Evolutionary conservation across 2,329 filamentous ascomycete genomes (phyloP).

Genomic region (Aspergillus novoparasiticus): DNA sequence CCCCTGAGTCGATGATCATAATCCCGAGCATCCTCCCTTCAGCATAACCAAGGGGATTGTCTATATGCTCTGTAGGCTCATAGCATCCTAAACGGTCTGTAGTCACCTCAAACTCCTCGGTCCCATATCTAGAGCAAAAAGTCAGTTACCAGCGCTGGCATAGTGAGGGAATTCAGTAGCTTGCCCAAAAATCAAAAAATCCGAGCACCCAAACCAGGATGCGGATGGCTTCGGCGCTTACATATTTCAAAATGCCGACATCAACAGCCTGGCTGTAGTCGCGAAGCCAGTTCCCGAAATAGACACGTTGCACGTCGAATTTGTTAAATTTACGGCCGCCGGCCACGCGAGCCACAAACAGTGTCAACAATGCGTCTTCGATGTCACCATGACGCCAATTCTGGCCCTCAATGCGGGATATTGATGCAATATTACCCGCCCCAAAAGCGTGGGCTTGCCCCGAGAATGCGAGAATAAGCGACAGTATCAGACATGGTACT

Average conservation of each 20-base stretch:
- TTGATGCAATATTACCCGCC: conserved; percentile 82
- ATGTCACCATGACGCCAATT: conserved; percentile 94
- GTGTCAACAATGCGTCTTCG: conserved; percentile 80
- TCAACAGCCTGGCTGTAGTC: conserved; percentile 96
- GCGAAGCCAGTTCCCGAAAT: conserved; percentile 94
- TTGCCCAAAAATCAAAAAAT: conserved; percentile 84
- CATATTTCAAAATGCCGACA: conserved; percentile 86
- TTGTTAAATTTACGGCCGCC: conserved; percentile 84
- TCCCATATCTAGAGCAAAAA: conserved; percentile 53
- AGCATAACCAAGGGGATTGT: conserved; percentile 80
- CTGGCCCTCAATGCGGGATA: conserved; percentile 78
- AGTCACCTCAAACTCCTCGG: conserved; percentile 83
- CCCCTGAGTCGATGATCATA: conserved; percentile 82
- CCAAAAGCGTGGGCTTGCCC: conserved; percentile 76
- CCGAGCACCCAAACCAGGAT: conserved; percentile 86
- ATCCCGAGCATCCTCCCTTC: conserved; percentile 79
- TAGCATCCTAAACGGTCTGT: conserved; percentile 78
- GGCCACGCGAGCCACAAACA: conserved; percentile 65
- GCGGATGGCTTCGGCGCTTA: conserved; percentile 87
- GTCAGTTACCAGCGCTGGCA: not conserved
- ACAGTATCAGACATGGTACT: conserved; percentile 24
- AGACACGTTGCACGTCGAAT: conserved; percentile 83
- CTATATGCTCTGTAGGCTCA: conserved; percentile 80
- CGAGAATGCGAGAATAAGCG: conserved; percentile 66
- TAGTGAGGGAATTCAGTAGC: conserved; percentile 1